Conservation (phyloP, 345 rosid genomes). For the Dovyalis caffra region DNA sequence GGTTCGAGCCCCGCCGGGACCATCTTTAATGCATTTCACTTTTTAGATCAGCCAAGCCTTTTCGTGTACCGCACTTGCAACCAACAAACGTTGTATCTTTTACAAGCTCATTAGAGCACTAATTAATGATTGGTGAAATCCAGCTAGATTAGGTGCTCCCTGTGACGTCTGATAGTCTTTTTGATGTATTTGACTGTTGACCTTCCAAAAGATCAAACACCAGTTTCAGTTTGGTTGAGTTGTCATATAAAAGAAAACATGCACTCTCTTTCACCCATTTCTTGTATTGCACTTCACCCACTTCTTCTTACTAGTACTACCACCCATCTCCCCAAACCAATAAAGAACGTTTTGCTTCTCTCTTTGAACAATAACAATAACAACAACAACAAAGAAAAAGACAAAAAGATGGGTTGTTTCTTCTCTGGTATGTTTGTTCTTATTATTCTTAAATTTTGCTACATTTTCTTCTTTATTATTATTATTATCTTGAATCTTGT, state of each 20-base stretch:
- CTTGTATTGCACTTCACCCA: constrained; percentile 20
- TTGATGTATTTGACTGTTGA: constrained; percentile 24
- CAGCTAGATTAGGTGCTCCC: not conserved
- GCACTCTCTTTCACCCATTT: constrained; percentile 6
- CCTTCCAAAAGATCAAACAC: constrained; percentile 36
- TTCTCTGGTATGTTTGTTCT: constrained; percentile 26
- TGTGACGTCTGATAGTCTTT: not conserved
- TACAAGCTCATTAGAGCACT: too few relatives aligned
- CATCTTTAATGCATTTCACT: too few relatives aligned
- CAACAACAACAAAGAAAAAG: too few relatives aligned
- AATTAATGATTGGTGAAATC: not conserved
- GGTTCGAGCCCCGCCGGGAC: constrained; percentile 40
- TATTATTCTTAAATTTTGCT: not conserved
- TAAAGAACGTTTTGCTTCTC: not conserved
- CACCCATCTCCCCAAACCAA: constrained; percentile 10
- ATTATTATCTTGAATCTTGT: too few relatives aligned
- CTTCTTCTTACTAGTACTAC: constrained; percentile 10
- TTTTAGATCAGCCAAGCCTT: too few relatives aligned
- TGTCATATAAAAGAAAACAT: constrained; percentile 23
- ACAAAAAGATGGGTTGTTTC: not conserved
- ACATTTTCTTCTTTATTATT: too few relatives aligned
- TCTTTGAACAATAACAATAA: not conserved
- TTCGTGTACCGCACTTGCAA: too few relatives aligned
- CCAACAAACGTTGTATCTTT: too few relatives aligned
- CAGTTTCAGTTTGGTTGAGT: constrained; percentile 39